These are phyloP conservation scores for Licmophora abbreviata DNA, from an alignment of 108 stramenopile species.

Conservation along the genomic window DNA sequence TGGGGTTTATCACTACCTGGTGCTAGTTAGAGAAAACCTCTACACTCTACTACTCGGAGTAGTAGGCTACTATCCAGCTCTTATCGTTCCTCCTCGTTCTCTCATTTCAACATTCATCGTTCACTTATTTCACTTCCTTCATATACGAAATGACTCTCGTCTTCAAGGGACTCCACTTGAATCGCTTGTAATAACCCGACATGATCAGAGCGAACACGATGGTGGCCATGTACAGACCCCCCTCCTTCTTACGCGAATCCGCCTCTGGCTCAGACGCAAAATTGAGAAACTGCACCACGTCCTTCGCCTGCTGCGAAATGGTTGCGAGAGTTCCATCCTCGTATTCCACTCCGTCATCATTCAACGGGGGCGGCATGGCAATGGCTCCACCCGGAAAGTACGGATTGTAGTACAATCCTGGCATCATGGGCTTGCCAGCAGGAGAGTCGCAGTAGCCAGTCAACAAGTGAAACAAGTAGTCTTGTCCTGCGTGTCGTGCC, in stretches of 20 bases:
- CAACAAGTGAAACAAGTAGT: slow-evolving; percentile 93
- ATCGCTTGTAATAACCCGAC: slow-evolving; percentile 96
- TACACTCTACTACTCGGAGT: no score
- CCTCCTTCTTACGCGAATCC: slow-evolving; percentile 94
- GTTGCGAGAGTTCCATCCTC: slow-evolving; percentile 97
- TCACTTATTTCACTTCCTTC: slow-evolving; percentile 51
- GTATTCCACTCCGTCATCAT: slow-evolving; percentile 95
- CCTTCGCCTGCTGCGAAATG: slow-evolving; percentile 89
- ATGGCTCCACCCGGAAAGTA: slow-evolving; percentile 98
- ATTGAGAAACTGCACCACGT: slow-evolving; percentile 81
- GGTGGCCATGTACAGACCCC: slow-evolving; percentile 80
- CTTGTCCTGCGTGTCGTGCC: slow-evolving; percentile 93
- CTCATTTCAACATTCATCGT: no score
- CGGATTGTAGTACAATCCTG: slow-evolving; percentile 93
- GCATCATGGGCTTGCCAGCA: slow-evolving; percentile 92
- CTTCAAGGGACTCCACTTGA: slow-evolving; percentile 96
- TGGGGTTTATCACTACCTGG: no score
- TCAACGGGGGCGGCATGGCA: slow-evolving; percentile 97
- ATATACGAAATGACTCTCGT: slow-evolving; percentile 94
- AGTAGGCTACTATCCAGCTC: no score
- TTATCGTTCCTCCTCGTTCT: no score
- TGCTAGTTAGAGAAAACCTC: no score
- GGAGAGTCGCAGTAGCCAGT: slow-evolving; percentile 96
- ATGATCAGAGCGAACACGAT: slow-evolving; percentile 74
- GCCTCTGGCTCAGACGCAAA: slow-evolving; percentile 97